Conservation (phyloP, 345 rosid genomes). For the Anastatica hierochuntica region DNA sequence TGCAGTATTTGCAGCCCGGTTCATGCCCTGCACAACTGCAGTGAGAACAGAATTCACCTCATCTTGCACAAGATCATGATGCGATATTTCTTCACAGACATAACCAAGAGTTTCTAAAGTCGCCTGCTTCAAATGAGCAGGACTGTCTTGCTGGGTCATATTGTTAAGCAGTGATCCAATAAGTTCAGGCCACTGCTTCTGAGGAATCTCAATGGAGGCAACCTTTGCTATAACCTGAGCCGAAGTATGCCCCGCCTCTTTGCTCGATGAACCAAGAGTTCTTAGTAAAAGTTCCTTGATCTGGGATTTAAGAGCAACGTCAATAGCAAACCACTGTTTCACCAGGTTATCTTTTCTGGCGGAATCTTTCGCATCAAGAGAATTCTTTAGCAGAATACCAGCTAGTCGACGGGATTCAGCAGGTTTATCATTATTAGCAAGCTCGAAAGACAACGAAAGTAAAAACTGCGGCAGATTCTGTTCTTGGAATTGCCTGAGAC, state of each 20-base stretch:
- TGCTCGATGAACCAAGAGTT: slow-evolving; percentile 57
- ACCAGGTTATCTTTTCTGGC: slow-evolving; percentile 52
- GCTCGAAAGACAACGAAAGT: slow-evolving; percentile 69
- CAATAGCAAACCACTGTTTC: slow-evolving; percentile 67
- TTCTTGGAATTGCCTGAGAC: slow-evolving; percentile 66
- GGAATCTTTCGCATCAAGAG: slow-evolving; percentile 80
- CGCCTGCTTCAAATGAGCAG: slow-evolving; percentile 64
- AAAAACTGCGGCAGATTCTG: slow-evolving; percentile 69
- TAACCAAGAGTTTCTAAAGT: slow-evolving; percentile 85
- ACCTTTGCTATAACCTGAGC: slow-evolving; percentile 90
- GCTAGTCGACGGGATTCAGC: slow-evolving; percentile 75
- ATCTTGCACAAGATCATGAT: slow-evolving; percentile 75
- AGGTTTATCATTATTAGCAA: slow-evolving; percentile 69
- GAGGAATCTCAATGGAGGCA: slow-evolving; percentile 85
- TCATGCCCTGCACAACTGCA: slow-evolving; percentile 98
- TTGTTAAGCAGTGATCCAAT: slow-evolving; percentile 55
- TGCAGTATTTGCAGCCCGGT: slow-evolving; percentile 50
- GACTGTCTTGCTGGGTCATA: slow-evolving; percentile 61
- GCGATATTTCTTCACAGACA: slow-evolving; percentile 87
- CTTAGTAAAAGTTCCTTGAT: slow-evolving; percentile 61
- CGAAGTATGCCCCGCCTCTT: slow-evolving; percentile 79
- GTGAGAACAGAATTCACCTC: slow-evolving; percentile 90
- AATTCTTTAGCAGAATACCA: slow-evolving; percentile 87
- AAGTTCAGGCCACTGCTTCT: slow-evolving; percentile 87
- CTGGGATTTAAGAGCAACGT: slow-evolving; percentile 56